These are phyloP conservation scores for Lachancea dasiensis DNA, from an alignment of 805 yeast genomes.

Conservation along the genomic window DNA sequence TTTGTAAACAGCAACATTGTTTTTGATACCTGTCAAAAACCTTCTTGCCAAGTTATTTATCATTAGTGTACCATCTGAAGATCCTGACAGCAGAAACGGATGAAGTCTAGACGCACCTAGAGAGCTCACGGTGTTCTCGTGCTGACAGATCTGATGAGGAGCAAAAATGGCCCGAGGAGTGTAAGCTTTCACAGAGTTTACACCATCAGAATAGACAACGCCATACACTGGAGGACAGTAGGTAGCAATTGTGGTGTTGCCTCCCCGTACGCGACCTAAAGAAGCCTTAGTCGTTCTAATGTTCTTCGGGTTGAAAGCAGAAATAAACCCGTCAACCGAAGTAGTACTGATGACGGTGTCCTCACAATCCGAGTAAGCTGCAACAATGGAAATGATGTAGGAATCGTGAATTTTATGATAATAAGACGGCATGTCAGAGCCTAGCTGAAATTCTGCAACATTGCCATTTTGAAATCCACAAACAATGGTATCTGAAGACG, in stretches of 20 bases:
- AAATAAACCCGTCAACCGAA: slow-evolving; percentile 39
- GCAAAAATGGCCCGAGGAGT: slow-evolving; percentile 35
- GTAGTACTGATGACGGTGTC: slow-evolving; percentile 31
- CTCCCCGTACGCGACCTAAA: slow-evolving; percentile 31
- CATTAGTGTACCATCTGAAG: slow-evolving; percentile 43
- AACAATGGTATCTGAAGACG: slow-evolving; percentile 39
- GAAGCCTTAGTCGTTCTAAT: slow-evolving; percentile 27
- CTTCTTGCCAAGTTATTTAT: slow-evolving; percentile 38
- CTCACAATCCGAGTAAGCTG: slow-evolving; percentile 34
- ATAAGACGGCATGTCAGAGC: slow-evolving; percentile 32
- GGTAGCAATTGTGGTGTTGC: slow-evolving; percentile 24
- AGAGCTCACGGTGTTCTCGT: slow-evolving; percentile 37
- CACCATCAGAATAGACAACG: slow-evolving; percentile 39
- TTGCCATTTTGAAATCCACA: slow-evolving; percentile 57
- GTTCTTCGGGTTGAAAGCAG: slow-evolving; percentile 34
- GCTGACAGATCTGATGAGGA: slow-evolving; percentile 33
- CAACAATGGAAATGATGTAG: slow-evolving; percentile 32
- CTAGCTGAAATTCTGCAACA: slow-evolving; percentile 49
- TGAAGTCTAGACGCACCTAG: slow-evolving; percentile 39
- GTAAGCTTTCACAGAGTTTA: slow-evolving; percentile 32
- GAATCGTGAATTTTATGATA: slow-evolving; percentile 36
- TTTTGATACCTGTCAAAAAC: slow-evolving; percentile 33
- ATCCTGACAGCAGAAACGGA: slow-evolving; percentile 43
- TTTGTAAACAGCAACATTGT: slow-evolving; percentile 25
- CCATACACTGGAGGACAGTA: slow-evolving; percentile 34